Evolutionary conservation across 73 alveolate genomes (phyloP), one percentile per base, ranked within the genome.

Genomic region (Paramecium tetraurelia): DNA sequence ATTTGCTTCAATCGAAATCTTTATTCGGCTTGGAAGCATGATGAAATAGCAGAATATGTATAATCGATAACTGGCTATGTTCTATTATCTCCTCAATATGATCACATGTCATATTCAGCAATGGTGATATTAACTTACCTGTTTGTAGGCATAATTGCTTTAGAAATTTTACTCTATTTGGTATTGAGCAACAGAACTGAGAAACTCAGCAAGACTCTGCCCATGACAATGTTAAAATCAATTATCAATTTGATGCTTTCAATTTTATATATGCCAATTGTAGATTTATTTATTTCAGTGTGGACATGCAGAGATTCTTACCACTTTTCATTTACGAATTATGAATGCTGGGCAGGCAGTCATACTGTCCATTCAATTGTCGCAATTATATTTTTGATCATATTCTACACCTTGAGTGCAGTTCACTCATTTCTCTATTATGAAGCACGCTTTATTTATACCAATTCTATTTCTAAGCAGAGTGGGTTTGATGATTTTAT

Each of bases 221-320:
- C 72, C 4, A 24, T 44, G 48, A 22, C 70, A 80, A 41, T 46
- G 57, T 43, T 80, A 80, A 80, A 41, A 44, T 20, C 36, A 48
- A 80, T 80, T 20, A 31, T 48, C 5, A 44, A 80, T 44, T 80
- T 80, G 48, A 46, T 80, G 72, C 57, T 80, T 31, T 44, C 90
- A n/a, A 46, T 80, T 80, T 48, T 80, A 41, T 80, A 80, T 48
- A 80, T 80, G 90, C 90, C 90, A 21, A 80, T 80, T 24, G 16
- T 80, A 43, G 90, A 80, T 80, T 48, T 80, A 80, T 80, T 80
- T 22, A 80, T 80, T n/a, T 40, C 90, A 27, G 46, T 80, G 0
- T 80, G 43, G 63, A 80, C 90, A 22, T 80, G 90, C 27, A n/a
- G 21, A 44, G 38, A 40, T 44, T 21, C 43, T 44, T 29, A 31